phyloP scores from a whole-genome alignment of 23 red algal genomes.

The Chondrus crispus region DNA sequence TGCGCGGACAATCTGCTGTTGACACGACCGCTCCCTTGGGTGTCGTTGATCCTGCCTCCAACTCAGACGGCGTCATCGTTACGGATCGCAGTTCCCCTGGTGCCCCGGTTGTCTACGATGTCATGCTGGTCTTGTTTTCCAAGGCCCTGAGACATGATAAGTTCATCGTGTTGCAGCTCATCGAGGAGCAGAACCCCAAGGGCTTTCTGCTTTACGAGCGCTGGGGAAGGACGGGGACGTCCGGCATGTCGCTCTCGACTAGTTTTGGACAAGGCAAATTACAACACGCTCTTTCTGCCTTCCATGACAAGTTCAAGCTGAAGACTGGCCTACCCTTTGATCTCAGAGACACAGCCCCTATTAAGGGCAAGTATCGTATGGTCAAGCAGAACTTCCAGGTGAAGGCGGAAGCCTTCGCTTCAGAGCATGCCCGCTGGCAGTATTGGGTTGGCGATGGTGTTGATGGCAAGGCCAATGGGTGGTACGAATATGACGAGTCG shows the following conservation, averaged over 20 bases:
- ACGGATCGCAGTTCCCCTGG: neutral
- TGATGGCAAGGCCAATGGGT: conserved; percentile 44
- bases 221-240: conserved; percentile 55
- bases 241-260: conserved; percentile 31
- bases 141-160: conserved; percentile 40
- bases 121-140: conserved; percentile 41
- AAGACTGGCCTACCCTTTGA: conserved; percentile 43
- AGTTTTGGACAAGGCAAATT: conserved; percentile 16
- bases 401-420: neutral
- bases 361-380: conserved; percentile 52
- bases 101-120: conserved; percentile 39
- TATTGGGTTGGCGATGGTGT: conserved; percentile 80
- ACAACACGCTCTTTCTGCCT: conserved; percentile 23
- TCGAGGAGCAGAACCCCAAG: neutral
- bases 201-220: conserved; percentile 42
- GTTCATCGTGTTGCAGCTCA: conserved; percentile 69
- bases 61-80: conserved; percentile 35
- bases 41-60: conserved; percentile 46
- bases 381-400: conserved; percentile 40
- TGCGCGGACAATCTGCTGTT: neutral
- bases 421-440: conserved; percentile 41
- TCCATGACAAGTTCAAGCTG: conserved; percentile 25
- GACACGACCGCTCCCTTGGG: conserved; percentile 11
- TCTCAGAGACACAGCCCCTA: neutral
- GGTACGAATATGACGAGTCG: conserved; percentile 53